Evolutionary conservation across 306 rosid genomes (phyloP).

Genomic region (Fagus sylvatica): DNA sequence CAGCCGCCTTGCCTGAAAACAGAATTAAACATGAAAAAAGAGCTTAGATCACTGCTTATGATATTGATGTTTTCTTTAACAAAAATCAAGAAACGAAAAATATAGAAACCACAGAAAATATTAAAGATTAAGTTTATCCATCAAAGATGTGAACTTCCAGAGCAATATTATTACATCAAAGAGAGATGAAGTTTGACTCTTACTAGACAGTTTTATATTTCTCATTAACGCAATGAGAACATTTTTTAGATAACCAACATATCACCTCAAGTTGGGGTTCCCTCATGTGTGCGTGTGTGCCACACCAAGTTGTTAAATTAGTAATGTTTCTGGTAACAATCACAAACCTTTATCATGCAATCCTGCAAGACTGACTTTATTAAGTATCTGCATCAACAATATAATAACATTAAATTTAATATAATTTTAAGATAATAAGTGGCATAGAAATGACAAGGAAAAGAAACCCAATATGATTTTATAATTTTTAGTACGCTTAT

Average conservation of each 20-base stretch:
- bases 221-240: background rate
- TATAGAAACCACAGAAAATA: background rate
- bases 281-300: background rate
- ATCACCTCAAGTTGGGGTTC: too few relatives aligned
- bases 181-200: background rate
- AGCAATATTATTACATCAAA: background rate
- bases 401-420: constrained; percentile 22
- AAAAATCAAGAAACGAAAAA: too few relatives aligned
- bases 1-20: constrained; percentile 89
- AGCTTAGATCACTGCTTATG: background rate
- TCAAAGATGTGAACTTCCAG: constrained; percentile 3
- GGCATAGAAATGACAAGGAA: constrained; percentile 1
- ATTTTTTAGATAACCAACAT: background rate
- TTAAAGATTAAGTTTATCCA: too few relatives aligned
- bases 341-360: constrained; percentile 90
- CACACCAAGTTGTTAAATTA: constrained; percentile 10
- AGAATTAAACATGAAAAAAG: background rate
- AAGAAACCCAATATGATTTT: constrained; percentile 5
- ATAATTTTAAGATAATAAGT: constrained; percentile 21
- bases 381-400: constrained; percentile 57
- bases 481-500: background rate
- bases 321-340: constrained; percentile 21
- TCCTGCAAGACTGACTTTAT: constrained; percentile 74
- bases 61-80: background rate
- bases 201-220: background rate